phyloP scores from a whole-genome alignment of 179 eudicot genomes.

The Vitellaria paradoxa region DNA sequence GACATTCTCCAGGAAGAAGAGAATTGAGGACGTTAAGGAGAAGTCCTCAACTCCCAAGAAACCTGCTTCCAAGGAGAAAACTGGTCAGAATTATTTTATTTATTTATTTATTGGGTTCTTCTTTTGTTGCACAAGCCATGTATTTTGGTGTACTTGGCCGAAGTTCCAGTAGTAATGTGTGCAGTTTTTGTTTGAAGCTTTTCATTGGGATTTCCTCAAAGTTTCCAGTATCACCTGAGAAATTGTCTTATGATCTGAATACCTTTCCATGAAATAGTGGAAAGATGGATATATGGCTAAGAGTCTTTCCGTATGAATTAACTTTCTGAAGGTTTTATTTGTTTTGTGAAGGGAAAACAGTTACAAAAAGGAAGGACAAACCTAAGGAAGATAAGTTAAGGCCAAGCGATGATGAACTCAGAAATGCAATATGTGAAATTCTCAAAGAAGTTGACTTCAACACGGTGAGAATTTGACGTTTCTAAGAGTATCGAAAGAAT shows the following conservation, averaged over 20 bases:
- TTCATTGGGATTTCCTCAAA: neutral
- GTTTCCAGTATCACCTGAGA: neutral
- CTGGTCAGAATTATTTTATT: conserved; percentile 28
- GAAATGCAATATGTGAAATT: conserved; percentile 63
- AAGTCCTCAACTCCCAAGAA: conserved; percentile 54
- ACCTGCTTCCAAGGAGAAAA: conserved; percentile 42
- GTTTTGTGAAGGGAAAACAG: conserved; percentile 54
- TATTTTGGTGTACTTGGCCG: neutral
- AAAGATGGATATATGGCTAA: neutral
- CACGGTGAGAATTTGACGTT: conserved; percentile 50
- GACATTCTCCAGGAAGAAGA: conserved; percentile 69
- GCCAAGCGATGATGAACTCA: conserved; percentile 81
- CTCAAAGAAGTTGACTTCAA: conserved; percentile 91
- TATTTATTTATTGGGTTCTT: neutral
- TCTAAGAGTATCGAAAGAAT: neutral
- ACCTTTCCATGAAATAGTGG: neutral
- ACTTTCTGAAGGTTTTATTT: neutral
- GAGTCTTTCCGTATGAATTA: neutral
- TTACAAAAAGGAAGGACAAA: conserved; percentile 62
- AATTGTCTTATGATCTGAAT: neutral
- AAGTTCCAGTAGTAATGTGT: neutral
- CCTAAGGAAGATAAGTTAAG: conserved; percentile 49
- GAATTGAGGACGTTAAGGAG: conserved; percentile 42
- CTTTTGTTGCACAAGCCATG: neutral
- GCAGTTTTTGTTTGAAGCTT: neutral